Evolutionary conservation across 2,329 filamentous ascomycete genomes (phyloP).

Genomic region (Lachnellula cervina): DNA sequence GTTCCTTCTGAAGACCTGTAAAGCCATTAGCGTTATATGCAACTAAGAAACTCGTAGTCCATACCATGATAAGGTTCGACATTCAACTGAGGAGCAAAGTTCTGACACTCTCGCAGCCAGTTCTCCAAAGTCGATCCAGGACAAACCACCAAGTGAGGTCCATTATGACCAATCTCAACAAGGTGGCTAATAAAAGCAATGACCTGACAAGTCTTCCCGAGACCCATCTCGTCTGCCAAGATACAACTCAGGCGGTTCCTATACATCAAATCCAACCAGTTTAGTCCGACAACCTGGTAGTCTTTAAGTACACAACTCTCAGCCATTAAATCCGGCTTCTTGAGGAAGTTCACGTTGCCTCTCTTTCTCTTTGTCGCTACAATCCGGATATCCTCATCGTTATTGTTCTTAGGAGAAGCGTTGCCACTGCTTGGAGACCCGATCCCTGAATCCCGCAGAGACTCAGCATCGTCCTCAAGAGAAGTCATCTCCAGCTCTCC

Average conservation of each 20-base stretch:
- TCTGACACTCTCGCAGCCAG: conserved; percentile 85
- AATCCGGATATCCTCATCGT: conserved; percentile 39
- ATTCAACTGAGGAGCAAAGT: conserved; percentile 72
- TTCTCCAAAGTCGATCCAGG: conserved; percentile 93
- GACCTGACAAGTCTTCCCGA: conserved; percentile 95
- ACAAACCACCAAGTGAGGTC: conserved; percentile 81
- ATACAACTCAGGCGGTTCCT: conserved; percentile 79
- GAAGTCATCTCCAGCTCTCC: conserved; percentile 56
- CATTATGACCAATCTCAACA: conserved; percentile 61
- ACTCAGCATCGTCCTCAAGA: conserved; percentile 30
- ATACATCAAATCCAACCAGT: conserved; percentile 87
- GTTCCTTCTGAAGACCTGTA: conserved; percentile 59
- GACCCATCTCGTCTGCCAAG: conserved; percentile 93
- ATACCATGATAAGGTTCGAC: conserved; percentile 63
- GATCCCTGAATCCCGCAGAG: conserved; percentile 59
- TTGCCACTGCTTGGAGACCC: conserved; percentile 52
- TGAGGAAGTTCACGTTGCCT: conserved; percentile 28
- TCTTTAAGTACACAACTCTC: conserved; percentile 76
- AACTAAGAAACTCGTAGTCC: neutral
- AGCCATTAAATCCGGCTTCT: conserved; percentile 71
- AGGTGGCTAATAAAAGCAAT: conserved; percentile 87
- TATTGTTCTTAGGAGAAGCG: conserved; percentile 26
- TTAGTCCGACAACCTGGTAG: conserved; percentile 90
- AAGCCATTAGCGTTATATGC: conserved; percentile 1
- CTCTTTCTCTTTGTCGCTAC: conserved; percentile 19